Evolutionary conservation across 352 stramenopile genomes (phyloP).

Genomic region (Pythium pyrilobum): DNA sequence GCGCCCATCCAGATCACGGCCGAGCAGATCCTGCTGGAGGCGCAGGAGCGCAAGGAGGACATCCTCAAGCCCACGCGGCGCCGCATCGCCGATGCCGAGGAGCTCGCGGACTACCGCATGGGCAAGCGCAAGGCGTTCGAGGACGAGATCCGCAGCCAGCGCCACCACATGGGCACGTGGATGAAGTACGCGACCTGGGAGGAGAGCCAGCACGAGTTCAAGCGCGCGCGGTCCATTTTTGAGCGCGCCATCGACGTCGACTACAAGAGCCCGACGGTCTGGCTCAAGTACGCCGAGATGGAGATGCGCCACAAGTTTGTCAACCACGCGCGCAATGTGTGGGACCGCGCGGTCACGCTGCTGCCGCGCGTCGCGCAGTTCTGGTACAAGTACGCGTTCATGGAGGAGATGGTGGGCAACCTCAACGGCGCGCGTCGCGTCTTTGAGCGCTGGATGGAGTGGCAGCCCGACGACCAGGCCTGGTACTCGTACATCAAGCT

Average conservation of each 20-base stretch:
- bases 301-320: slow-evolving; percentile 99
- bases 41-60: slow-evolving; percentile 86
- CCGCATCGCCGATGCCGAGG: slow-evolving; percentile 87
- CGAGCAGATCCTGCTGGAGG: slow-evolving; percentile 97
- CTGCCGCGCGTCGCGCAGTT: slow-evolving; percentile 96
- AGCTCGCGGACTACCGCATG: slow-evolving; percentile 92
- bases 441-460: slow-evolving; percentile 97
- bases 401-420: slow-evolving; percentile 99
- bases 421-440: slow-evolving; percentile 90
- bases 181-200: slow-evolving; percentile 99
- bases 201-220: slow-evolving; percentile 98
- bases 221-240: slow-evolving; percentile 94
- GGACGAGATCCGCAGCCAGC: slow-evolving; percentile 95
- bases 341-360: slow-evolving; percentile 91
- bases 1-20: slow-evolving; percentile 99
- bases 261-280: slow-evolving; percentile 92
- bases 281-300: slow-evolving; percentile 99
- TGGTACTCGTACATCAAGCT: slow-evolving; percentile 99
- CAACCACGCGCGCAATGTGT: slow-evolving; percentile 98
- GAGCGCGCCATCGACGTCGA: slow-evolving; percentile 98
- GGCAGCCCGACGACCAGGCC: slow-evolving; percentile 97
- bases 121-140: slow-evolving; percentile 92
- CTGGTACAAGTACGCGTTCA: slow-evolving; percentile 99
- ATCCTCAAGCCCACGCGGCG: slow-evolving; percentile 64
- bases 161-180: slow-evolving; percentile 95